Conservation (phyloP, 192 early-diverging fungal species). For the Backusella westeae region DNA sequence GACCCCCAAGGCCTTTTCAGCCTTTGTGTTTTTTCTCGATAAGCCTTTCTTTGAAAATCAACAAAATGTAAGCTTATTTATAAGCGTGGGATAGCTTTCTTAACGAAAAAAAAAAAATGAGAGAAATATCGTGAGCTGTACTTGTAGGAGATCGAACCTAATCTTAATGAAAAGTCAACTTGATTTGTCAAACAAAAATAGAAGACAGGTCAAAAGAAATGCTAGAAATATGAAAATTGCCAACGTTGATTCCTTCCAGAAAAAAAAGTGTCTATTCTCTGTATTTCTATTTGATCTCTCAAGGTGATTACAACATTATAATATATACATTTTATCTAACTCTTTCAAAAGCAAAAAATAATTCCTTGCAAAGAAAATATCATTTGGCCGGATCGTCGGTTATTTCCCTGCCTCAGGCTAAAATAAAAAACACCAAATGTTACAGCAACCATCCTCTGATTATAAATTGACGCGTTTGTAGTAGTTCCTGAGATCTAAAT, state of each 20-base stretch:
- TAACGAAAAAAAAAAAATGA: neutral
- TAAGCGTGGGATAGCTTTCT: neutral
- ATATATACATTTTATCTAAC: neutral
- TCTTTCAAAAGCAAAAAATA: neutral
- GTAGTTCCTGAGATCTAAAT: neutral
- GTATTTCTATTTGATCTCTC: neutral
- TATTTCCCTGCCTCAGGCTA: neutral
- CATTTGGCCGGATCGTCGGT: neutral
- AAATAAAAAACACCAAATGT: neutral
- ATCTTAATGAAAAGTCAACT: neutral
- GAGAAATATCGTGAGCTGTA: neutral
- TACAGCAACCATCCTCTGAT: neutral
- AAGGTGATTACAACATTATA: neutral
- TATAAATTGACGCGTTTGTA: neutral
- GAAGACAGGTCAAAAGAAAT: neutral
- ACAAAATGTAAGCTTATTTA: neutral
- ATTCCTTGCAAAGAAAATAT: neutral
- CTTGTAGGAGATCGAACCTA: neutral
- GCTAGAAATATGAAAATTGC: neutral
- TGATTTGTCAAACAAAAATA: conserved; percentile 2
- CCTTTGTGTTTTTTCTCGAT: no score
- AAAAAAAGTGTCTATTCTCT: neutral
- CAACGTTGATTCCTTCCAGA: neutral
- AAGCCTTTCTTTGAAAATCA: no score
- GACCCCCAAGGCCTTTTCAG: no score